Evolutionary conservation across 1,139 yeast genomes (phyloP).

Genomic region (Hanseniaspora gamundiae): DNA sequence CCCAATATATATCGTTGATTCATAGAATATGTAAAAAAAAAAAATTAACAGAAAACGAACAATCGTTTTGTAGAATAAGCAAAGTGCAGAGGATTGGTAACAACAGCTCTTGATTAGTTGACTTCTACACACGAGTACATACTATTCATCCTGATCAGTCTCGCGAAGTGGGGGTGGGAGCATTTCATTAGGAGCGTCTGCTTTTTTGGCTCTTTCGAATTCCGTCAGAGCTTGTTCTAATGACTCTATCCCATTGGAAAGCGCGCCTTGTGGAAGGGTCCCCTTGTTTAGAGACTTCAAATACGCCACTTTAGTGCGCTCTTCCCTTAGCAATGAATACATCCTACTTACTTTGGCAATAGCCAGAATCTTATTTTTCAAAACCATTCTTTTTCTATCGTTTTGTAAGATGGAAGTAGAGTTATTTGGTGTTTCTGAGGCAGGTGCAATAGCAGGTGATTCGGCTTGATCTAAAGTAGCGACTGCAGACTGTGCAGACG

Average conservation of each 20-base stretch:
- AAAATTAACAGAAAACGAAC: not conserved
- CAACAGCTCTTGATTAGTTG: too few species aligned
- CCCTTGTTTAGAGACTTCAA: constrained; percentile 62
- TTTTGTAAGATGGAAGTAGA: constrained; percentile 19
- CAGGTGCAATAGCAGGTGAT: not conserved
- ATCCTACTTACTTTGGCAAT: constrained; percentile 90
- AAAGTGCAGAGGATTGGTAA: too few species aligned
- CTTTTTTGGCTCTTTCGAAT: constrained; percentile 76
- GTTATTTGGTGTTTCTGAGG: not conserved
- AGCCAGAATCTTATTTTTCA: constrained; percentile 84
- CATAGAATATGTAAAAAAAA: too few species aligned
- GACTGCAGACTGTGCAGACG: not conserved
- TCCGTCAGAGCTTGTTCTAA: constrained; percentile 55
- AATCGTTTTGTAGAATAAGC: too few species aligned
- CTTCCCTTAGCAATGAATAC: constrained; percentile 84
- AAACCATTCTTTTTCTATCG: constrained; percentile 34
- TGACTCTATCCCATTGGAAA: constrained; percentile 75
- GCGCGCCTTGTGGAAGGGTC: constrained; percentile 75
- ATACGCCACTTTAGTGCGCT: constrained; percentile 76
- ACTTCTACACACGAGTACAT: too few species aligned
- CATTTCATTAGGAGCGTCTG: constrained; percentile 77
- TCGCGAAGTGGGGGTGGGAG: constrained; percentile 75
- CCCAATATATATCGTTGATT: too few species aligned
- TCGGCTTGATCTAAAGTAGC: constrained; percentile 1
- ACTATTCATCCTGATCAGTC: constrained; percentile 33